Evolutionary conservation across 1,139 yeast species (phyloP).

Genomic region (Insectozyma bohioensis): DNA sequence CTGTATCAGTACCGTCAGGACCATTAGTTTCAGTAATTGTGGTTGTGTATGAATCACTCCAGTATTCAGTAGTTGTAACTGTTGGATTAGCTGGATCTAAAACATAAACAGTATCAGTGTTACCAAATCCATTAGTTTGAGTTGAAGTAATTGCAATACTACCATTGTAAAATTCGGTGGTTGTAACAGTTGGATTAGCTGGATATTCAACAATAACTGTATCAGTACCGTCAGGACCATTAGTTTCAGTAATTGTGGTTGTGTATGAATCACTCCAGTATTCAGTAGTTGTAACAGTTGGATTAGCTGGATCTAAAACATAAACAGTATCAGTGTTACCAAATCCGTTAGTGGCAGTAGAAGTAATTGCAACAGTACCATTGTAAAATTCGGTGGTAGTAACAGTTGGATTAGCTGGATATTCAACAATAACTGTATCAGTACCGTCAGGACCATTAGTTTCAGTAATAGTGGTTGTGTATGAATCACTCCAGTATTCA

Average conservation of each 20-base stretch:
- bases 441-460: conserved; percentile 11
- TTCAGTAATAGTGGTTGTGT: conserved; percentile 9
- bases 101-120: conserved; percentile 19
- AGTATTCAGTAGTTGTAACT: conserved; percentile 11
- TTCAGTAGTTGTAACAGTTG: conserved; percentile 8
- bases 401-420: conserved; percentile 12
- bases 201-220: conserved; percentile 21
- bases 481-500: conserved; percentile 9
- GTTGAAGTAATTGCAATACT: conserved; percentile 8
- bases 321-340: conserved; percentile 19
- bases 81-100: conserved; percentile 19
- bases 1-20: conserved; percentile 10
- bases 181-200: conserved; percentile 12
- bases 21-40: conserved; percentile 11
- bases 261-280: conserved; percentile 14
- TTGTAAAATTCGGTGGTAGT: conserved; percentile 10
- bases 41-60: conserved; percentile 8
- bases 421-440: conserved; percentile 16
- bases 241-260: conserved; percentile 11
- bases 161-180: conserved; percentile 5
- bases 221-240: conserved; percentile 15
- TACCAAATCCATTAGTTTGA: conserved; percentile 11
- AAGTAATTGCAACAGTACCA: conserved; percentile 11
- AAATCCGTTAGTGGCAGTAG: conserved; percentile 10
- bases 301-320: conserved; percentile 18